Percentiles rank a stretch among this genome's conserved stretches.
Conservation (phyloP, 345 rosid species). For the Eutrema japonicum region DNA sequence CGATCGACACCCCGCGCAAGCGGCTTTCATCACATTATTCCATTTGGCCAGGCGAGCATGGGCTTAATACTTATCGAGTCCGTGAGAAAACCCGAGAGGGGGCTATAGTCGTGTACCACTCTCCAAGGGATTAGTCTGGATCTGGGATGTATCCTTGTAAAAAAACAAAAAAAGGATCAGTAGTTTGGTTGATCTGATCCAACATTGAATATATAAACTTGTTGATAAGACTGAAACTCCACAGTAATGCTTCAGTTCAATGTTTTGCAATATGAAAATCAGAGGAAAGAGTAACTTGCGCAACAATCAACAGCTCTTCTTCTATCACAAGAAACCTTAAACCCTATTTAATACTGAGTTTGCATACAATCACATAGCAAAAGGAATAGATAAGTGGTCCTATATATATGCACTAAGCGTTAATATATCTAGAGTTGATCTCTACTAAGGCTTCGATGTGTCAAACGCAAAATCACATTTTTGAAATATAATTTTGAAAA, state of each 20-base stretch:
- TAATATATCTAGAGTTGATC: neutral
- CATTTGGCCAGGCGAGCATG: too few species aligned
- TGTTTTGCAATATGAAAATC: neutral
- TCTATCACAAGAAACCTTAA: neutral
- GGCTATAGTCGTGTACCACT: too few species aligned
- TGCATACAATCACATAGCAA: neutral
- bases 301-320: conserved; percentile 11
- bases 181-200: conserved; percentile 30
- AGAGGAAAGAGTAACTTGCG: conserved; percentile 24
- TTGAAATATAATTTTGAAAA: neutral
- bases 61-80: too few species aligned
- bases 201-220: conserved; percentile 3
- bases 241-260: neutral
- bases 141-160: too few species aligned
- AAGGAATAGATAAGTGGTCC: neutral
- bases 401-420: neutral
- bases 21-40: too few species aligned
- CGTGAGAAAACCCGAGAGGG: too few species aligned
- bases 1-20: too few species aligned
- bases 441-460: conserved; percentile 1
- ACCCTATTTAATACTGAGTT: neutral
- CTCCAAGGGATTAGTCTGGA: too few species aligned
- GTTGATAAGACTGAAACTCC: conserved; percentile 20
- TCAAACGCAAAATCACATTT: neutral
- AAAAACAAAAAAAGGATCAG: conserved; percentile 1